Evolutionary conservation across 345 rosid genomes (phyloP).

Genomic region (Rhizophora mangle): DNA sequence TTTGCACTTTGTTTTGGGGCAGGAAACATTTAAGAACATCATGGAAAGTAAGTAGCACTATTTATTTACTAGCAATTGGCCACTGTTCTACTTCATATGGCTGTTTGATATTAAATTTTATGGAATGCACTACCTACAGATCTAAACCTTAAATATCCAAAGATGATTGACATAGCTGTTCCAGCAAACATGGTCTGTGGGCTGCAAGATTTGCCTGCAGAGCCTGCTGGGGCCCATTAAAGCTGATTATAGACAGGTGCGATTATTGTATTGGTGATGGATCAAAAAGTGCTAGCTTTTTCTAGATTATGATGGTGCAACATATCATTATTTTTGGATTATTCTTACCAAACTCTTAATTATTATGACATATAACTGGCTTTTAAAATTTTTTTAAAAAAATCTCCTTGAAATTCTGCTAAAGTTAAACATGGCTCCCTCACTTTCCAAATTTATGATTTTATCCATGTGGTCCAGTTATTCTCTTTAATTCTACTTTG

Average conservation of each 20-base stretch:
- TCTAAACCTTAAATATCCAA: slow-evolving; percentile 78
- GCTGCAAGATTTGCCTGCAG: slow-evolving; percentile 54
- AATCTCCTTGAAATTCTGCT: neutral
- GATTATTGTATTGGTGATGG: neutral
- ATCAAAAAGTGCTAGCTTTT: too few species aligned
- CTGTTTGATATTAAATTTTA: neutral
- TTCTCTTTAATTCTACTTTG: neutral
- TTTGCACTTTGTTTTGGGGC: slow-evolving; percentile 11
- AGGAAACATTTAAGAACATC: slow-evolving; percentile 74
- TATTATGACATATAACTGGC: neutral
- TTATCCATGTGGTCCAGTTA: neutral
- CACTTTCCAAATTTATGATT: neutral
- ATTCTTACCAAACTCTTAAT: neutral
- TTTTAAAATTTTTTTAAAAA: neutral
- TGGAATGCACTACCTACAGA: slow-evolving; percentile 31
- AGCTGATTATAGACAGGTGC: neutral
- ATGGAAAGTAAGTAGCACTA: slow-evolving; percentile 66
- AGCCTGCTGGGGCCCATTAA: slow-evolving; percentile 15
- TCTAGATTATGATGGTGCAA: neutral
- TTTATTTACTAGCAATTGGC: neutral
- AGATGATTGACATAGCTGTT: slow-evolving; percentile 83
- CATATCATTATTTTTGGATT: neutral
- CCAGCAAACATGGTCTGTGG: slow-evolving; percentile 90
- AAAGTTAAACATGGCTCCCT: neutral
- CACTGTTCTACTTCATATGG: neutral